Evolutionary conservation across 768 basidiomycete genomes (phyloP), one percentile per base, ranked within the genome.

Genomic region (Sarcodon sp.): DNA sequence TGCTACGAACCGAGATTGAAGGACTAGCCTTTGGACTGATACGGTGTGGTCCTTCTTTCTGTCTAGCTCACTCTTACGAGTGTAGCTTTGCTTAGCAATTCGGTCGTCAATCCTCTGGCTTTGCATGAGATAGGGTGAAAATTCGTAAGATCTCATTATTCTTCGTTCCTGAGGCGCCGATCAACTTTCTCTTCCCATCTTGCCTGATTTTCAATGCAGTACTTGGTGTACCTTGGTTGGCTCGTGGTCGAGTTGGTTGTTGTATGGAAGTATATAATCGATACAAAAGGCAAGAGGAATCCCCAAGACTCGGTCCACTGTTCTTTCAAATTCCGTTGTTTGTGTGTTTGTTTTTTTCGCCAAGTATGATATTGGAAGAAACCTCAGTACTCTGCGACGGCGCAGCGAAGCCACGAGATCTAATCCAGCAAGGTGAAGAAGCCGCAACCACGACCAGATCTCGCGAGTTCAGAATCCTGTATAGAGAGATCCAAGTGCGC

Each of bases 21-120:
- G 3, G 21, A 27, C 21, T 27, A 27, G 49, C 51, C 5, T 46
- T 54, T 5, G n/a, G 15, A 27, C 31, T 41, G 18, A 4, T 7
- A 21, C 15, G 3, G 4, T 33, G 38, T 12, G 21, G 39, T 44
- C 1, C 31, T 12, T 46, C n/a, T 21, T 31, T 35, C 11, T 34
- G 4, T 47, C 4, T 54, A 82, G 80, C 83, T 80, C 59, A 63
- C 84, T 45, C 68, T 69, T 4, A 68, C 84, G 31, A 79, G 75
- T 56, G 66, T 83, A 35, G 76, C 81, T 1, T 66, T 84, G 27
- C 80, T 85, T 3, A 82, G 90, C 63, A 89, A 84, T 55, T 82
- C 83, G 57, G 83, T 86, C 47, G 75, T 86, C 44, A 88, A 88
- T 54, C 84, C 87, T 6, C 77, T 80, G 67, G 87, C 86, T 1